These are phyloP conservation scores for Rutstroemia sp. DNA, from an alignment of 2,329 filamentous ascomycete genomes.

Conservation along the genomic window DNA sequence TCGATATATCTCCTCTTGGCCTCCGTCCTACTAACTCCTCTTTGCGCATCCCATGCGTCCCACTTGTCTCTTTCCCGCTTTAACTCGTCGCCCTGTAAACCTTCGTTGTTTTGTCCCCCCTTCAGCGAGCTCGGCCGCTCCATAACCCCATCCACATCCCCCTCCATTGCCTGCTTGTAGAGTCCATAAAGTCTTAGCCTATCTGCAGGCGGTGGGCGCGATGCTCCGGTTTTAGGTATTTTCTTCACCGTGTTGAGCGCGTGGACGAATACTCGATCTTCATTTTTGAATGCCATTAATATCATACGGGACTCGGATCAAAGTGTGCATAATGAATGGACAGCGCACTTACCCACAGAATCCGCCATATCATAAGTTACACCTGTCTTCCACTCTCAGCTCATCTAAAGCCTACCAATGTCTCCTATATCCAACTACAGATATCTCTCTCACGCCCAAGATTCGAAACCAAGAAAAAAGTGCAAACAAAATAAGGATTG, in stretches of 20 bases:
- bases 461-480: not conserved
- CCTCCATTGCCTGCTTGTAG: slow-evolving; percentile 99
- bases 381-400: slow-evolving; percentile 3
- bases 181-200: slow-evolving; percentile 91
- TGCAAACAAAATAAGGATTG: slow-evolving; percentile 1
- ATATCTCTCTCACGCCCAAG: not conserved
- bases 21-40: slow-evolving; percentile 76
- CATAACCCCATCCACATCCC: slow-evolving; percentile 92
- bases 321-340: not conserved
- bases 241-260: slow-evolving; percentile 98
- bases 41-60: slow-evolving; percentile 93
- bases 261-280: slow-evolving; percentile 97
- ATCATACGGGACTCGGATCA: not conserved
- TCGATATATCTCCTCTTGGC: slow-evolving; percentile 92
- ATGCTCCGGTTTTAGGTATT: slow-evolving; percentile 86
- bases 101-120: slow-evolving; percentile 39
- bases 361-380: slow-evolving; percentile 38
- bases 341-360: slow-evolving; percentile 39
- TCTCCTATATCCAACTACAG: not conserved
- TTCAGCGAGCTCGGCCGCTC: slow-evolving; percentile 64
- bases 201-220: slow-evolving; percentile 77
- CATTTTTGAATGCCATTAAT: not conserved
- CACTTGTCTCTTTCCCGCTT: slow-evolving; percentile 60
- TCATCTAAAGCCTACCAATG: not conserved
- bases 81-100: slow-evolving; percentile 32